Evolutionary conservation across 2,329 filamentous ascomycete species (phyloP).

Genomic region (Fusarium robinianum): DNA sequence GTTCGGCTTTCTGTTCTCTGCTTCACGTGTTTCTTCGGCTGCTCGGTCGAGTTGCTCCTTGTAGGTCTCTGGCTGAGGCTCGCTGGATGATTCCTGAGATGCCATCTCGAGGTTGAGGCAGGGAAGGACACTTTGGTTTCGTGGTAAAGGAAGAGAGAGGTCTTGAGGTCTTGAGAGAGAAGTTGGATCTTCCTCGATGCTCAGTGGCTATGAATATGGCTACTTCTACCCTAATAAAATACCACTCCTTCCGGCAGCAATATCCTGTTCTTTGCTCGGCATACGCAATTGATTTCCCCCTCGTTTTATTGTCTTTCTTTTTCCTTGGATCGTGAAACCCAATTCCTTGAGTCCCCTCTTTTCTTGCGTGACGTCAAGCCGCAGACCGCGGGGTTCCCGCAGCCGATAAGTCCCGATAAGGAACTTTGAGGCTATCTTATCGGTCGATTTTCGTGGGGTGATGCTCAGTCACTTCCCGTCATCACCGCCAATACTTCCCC

Average conservation of each 20-base stretch:
- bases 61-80: slow-evolving; percentile 38
- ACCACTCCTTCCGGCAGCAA: not conserved
- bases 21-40: slow-evolving; percentile 43
- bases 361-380: slow-evolving; percentile 36
- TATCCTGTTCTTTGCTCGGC: slow-evolving; percentile 24
- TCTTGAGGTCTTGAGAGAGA: too few relatives aligned
- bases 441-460: slow-evolving; percentile 30
- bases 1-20: slow-evolving; percentile 37
- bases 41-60: slow-evolving; percentile 52
- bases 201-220: too few relatives aligned
- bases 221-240: too few relatives aligned
- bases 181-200: too few relatives aligned
- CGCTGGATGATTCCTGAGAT: slow-evolving; percentile 18
- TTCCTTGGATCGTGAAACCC: slow-evolving; percentile 22
- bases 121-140: slow-evolving; percentile 5
- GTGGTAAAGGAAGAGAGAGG: slow-evolving; percentile 7
- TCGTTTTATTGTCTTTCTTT: too few relatives aligned
- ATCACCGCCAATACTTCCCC: slow-evolving; percentile 11
- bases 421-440: slow-evolving; percentile 34
- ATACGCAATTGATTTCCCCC: slow-evolving; percentile 31
- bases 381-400: slow-evolving; percentile 21
- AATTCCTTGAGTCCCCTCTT: slow-evolving; percentile 7
- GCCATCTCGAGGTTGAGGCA: slow-evolving; percentile 26
- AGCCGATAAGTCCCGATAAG: slow-evolving; percentile 31
- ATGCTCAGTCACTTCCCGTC: slow-evolving; percentile 15